phyloP scores from a whole-genome alignment of 164 flowering plant species.

The Akebia trifoliata region DNA sequence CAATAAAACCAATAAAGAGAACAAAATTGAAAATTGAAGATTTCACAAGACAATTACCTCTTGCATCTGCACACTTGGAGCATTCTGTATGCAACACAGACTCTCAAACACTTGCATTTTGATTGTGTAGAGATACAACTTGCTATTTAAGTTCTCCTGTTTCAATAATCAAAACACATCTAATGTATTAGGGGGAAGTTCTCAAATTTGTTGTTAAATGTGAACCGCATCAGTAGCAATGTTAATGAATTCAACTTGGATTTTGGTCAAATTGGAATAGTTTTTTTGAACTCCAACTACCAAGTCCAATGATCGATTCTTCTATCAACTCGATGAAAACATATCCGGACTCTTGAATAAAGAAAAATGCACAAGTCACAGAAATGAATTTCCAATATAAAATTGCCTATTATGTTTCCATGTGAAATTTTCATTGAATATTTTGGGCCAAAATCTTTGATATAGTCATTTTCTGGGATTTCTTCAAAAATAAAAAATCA shows the following conservation, averaged over 20 bases:
- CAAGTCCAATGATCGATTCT: neutral
- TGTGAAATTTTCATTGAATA: constrained; percentile 66
- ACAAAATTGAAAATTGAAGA: neutral
- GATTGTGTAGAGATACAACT: constrained; percentile 76
- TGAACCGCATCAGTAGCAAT: neutral
- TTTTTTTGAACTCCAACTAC: too few relatives aligned
- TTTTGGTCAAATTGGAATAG: neutral
- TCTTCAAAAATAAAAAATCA: constrained; percentile 50
- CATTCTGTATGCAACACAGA: constrained; percentile 86
- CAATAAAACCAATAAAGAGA: too few relatives aligned
- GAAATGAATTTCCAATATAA: constrained; percentile 6
- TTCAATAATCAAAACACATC: constrained; percentile 17
- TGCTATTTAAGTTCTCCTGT: constrained; percentile 94
- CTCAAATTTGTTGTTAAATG: neutral
- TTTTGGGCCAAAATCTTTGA: constrained; percentile 83
- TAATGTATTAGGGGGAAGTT: neutral
- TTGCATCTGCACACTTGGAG: constrained; percentile 97
- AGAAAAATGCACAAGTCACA: neutral
- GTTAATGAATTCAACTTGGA: neutral
- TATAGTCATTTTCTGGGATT: constrained; percentile 91
- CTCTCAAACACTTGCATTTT: constrained; percentile 92
- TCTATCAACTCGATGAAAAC: too few relatives aligned
- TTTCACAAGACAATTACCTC: constrained; percentile 54
- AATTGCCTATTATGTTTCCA: constrained; percentile 61
- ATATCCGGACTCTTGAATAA: neutral